These are phyloP conservation scores for Coniochaeta sp. DNA, from an alignment of 2,329 filamentous ascomycete genomes.

Conservation along the genomic window DNA sequence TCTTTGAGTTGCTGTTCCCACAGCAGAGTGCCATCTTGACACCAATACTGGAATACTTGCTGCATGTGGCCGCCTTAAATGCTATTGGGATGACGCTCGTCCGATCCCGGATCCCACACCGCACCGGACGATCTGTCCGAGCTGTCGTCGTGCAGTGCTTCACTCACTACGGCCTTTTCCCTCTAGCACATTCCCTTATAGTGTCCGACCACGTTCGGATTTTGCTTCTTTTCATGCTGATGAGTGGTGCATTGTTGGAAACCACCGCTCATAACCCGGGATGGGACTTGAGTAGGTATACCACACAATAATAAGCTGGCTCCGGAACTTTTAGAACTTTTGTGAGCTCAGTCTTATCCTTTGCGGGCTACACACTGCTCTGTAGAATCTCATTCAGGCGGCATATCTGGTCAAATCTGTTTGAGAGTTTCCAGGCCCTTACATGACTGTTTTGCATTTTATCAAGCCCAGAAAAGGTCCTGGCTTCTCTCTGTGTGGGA, in stretches of 20 bases:
- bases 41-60: too few relatives aligned
- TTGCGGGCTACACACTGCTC: too few relatives aligned
- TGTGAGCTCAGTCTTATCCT: too few relatives aligned
- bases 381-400: too few relatives aligned
- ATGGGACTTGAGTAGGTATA: constrained; percentile 37
- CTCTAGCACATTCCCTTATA: constrained; percentile 52
- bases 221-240: constrained; percentile 41
- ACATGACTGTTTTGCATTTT: too few relatives aligned
- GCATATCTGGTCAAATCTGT: too few relatives aligned
- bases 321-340: too few relatives aligned
- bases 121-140: constrained; percentile 31
- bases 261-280: constrained; percentile 35
- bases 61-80: constrained; percentile 47
- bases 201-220: constrained; percentile 45
- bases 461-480: too few relatives aligned
- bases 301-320: constrained; percentile 52
- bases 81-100: constrained; percentile 47
- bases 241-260: constrained; percentile 53
- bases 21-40: too few relatives aligned
- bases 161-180: constrained; percentile 60
- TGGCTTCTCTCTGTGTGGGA: too few relatives aligned
- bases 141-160: constrained; percentile 49
- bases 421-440: too few relatives aligned
- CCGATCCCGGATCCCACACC: constrained; percentile 48
- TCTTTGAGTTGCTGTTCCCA: constrained; percentile 8